A percentile compares a stretch with the other conserved stretches of the same genome.
Evolutionary conservation across 2,329 filamentous ascomycete genomes (phyloP).

Genomic region (Ophiocordyceps camponoti-rufipedis): DNA sequence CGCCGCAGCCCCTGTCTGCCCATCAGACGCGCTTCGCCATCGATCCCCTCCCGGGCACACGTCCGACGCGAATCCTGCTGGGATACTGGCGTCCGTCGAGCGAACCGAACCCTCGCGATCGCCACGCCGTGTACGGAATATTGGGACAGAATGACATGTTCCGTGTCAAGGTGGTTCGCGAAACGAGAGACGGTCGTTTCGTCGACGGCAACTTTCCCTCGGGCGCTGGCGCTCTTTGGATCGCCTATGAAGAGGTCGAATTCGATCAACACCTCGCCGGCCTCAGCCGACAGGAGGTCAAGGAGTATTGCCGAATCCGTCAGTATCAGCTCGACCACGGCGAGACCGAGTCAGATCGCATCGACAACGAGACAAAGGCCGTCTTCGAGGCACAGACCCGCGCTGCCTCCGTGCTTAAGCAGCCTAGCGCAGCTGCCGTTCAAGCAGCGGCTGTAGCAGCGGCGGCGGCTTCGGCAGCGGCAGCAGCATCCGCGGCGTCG

Average conservation of each 20-base stretch:
- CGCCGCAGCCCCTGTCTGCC: conserved; percentile 6
- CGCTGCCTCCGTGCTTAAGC: conserved; percentile 15
- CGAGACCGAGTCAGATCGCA: conserved; percentile 27
- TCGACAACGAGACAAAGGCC: conserved; percentile 31
- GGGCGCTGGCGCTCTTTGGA: conserved; percentile 43
- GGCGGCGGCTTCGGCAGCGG: background rate
- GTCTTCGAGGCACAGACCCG: conserved; percentile 31
- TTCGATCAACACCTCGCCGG: conserved; percentile 36
- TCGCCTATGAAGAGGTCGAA: conserved; percentile 41
- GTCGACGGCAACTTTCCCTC: conserved; percentile 41
- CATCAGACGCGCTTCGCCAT: conserved; percentile 8
- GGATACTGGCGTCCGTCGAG: conserved; percentile 41
- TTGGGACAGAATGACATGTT: conserved; percentile 46
- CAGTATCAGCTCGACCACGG: conserved; percentile 37
- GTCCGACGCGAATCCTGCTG: conserved; percentile 38
- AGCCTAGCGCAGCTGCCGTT: conserved; percentile 2
- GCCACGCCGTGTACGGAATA: conserved; percentile 45
- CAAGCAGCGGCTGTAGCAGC: conserved; percentile 2
- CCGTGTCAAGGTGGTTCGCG: conserved; percentile 39
- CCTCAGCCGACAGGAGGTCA: conserved; percentile 35
- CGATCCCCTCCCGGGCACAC: conserved; percentile 30
- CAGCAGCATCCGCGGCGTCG: background rate
- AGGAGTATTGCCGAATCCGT: conserved; percentile 44
- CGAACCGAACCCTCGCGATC: conserved; percentile 25
- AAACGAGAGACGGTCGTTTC: conserved; percentile 40